These are phyloP conservation scores for Aureobasidium namibiae DNA, from an alignment of 2,329 filamentous ascomycete genomes.

Conservation along the genomic window DNA sequence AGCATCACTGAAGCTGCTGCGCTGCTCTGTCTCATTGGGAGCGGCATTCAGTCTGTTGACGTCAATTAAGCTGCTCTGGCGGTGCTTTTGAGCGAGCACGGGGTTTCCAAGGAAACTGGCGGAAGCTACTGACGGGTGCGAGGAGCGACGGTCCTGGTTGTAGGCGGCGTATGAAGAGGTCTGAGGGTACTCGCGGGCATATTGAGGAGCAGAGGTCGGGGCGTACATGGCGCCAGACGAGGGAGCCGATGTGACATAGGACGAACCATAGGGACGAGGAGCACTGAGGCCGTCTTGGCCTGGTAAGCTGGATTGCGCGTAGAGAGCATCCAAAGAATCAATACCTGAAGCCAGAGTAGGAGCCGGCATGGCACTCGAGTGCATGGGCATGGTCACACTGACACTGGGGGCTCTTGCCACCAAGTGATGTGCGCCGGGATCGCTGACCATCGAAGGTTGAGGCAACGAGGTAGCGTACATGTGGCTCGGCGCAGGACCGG, in stretches of 20 bases:
- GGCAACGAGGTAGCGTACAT: slow-evolving; percentile 59
- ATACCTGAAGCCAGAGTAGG: slow-evolving; percentile 62
- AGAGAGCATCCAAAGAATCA: slow-evolving; percentile 54
- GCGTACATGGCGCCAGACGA: slow-evolving; percentile 62
- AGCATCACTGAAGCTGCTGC: slow-evolving; percentile 73
- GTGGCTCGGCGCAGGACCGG: slow-evolving; percentile 50
- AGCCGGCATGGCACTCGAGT: slow-evolving; percentile 62
- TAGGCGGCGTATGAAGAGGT: slow-evolving; percentile 44
- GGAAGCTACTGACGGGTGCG: slow-evolving; percentile 71
- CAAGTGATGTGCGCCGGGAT: slow-evolving; percentile 50
- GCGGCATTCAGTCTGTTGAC: slow-evolving; percentile 49
- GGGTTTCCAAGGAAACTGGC: slow-evolving; percentile 41
- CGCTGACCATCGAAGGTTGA: slow-evolving; percentile 50
- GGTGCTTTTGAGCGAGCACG: slow-evolving; percentile 39
- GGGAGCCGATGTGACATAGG: slow-evolving; percentile 62
- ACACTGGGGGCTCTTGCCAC: slow-evolving; percentile 52
- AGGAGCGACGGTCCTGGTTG: slow-evolving; percentile 62
- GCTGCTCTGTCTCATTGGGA: slow-evolving; percentile 46
- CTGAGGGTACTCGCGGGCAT: slow-evolving; percentile 61
- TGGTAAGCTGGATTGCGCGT: slow-evolving; percentile 57
- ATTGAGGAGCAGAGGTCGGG: slow-evolving; percentile 63
- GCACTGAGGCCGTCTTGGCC: slow-evolving; percentile 65
- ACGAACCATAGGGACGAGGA: slow-evolving; percentile 63
- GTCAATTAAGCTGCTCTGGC: slow-evolving; percentile 59
- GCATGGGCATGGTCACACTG: slow-evolving; percentile 57